Base-by-base conservation (phyloP, 2,329 filamentous ascomycete genomes). In the Incumbomyces lentus region DNA sequence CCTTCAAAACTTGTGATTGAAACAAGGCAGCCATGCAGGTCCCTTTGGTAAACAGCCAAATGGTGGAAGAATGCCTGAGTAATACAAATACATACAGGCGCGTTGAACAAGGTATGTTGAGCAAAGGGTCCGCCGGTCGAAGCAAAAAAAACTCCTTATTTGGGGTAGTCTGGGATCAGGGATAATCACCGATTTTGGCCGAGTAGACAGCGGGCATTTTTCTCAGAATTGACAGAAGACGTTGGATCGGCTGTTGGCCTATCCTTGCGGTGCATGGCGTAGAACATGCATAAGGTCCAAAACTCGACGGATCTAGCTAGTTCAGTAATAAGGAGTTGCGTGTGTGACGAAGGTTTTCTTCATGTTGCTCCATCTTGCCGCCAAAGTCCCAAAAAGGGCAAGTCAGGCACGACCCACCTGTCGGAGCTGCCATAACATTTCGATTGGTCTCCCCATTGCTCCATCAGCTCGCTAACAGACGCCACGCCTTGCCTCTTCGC, bases 281-380 rank as follows among this genome's bases (percentile, higher is more conserved):
- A 38, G 19, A 22, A 37, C 33, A 37, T 42, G 40, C 40, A n/a
- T 35, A 17, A 35, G 17, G 29, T 11, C 32, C 33, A 14, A 14
- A 37, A 38, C 19, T 45, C n/a, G 22, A 13, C 14, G 12, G 13
- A 19, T 10, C 34, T 45, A 45, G 14, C 22, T 45, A 45, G 14
- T n/a, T 16, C 19, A 26, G 19, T n/a, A 35, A 45, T 45, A 37
- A 45, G 42, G 42, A 45, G 42, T 45, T 16, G 42, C 26, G 42
- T 29, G 42, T 6, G 40, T 19, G 40, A 35, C 31, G 40, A 44
- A 31, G 30, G 18, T 17, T 12, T 45, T 19, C 31, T 34, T 12
- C 35, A 3, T 14, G 19, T 18, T 17, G 14, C 38, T 40, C 26
- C 18, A 40, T 12, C 14, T 6, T 11, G 7, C 31, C 40, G 31